These are phyloP conservation scores for Phytophthora pseudosyringae DNA, from an alignment of 352 stramenopile genomes.

Conservation along the genomic window DNA sequence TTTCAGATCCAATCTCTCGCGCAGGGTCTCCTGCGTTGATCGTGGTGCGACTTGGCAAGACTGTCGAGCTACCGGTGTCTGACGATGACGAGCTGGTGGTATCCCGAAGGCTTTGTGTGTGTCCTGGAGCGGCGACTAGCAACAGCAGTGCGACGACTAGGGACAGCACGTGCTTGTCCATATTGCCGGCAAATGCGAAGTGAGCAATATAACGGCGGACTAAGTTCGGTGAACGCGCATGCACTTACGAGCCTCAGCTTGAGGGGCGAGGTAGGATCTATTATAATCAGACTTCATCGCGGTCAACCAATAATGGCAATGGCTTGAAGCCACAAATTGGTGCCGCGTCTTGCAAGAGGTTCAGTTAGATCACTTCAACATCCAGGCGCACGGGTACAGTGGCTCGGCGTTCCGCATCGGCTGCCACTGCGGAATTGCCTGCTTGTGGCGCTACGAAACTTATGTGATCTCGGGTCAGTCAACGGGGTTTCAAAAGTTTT, in stretches of 20 bases:
- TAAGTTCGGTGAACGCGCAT: neutral
- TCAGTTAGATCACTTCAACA: conserved; percentile 28
- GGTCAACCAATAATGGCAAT: neutral
- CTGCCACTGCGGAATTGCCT: conserved; percentile 6
- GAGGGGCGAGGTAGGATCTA: neutral
- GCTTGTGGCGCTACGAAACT: conserved; percentile 6
- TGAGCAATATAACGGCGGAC: conserved; percentile 20
- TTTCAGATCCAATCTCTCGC: neutral
- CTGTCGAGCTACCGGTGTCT: conserved; percentile 2
- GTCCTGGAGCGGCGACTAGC: conserved; percentile 10
- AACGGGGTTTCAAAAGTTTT: neutral
- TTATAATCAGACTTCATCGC: conserved; percentile 9
- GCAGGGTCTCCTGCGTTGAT: conserved; percentile 14
- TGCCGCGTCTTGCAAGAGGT: conserved; percentile 16
- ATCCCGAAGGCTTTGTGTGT: conserved; percentile 4
- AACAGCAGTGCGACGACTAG: conserved; percentile 11
- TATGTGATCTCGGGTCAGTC: no score
- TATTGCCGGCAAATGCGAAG: conserved; percentile 23
- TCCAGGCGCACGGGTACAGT: conserved; percentile 10
- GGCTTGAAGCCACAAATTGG: conserved; percentile 18
- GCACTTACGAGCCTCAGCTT: neutral
- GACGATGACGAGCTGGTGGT: conserved; percentile 10
- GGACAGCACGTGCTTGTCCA: conserved; percentile 20
- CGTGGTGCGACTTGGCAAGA: neutral
- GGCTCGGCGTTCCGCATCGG: conserved; percentile 8